A percentile compares a stretch with the other conserved stretches of the same genome.
These are phyloP conservation scores for Aspergillus proliferans DNA, from an alignment of 2,329 filamentous ascomycete genomes.

Conservation along the genomic window DNA sequence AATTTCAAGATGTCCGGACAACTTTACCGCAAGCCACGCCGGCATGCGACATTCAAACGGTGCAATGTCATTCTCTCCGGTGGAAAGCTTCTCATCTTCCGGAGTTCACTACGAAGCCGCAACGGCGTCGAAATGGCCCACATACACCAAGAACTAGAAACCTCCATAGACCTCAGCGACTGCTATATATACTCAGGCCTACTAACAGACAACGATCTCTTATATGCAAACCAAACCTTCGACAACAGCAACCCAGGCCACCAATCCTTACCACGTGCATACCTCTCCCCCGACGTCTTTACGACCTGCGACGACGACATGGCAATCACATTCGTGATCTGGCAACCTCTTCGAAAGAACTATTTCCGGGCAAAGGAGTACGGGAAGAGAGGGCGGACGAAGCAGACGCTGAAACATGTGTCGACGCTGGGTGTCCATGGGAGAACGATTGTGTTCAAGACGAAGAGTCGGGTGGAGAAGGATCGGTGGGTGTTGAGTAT, in stretches of 20 bases:
- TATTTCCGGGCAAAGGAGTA: constrained; percentile 46
- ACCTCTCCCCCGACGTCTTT: constrained; percentile 53
- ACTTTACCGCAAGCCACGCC: constrained; percentile 58
- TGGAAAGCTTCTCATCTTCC: constrained; percentile 58
- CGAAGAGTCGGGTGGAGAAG: constrained; percentile 57
- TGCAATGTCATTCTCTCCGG: constrained; percentile 56
- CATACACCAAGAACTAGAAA: constrained; percentile 57
- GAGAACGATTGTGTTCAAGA: constrained; percentile 59
- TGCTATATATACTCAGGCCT: constrained; percentile 63
- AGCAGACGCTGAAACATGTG: constrained; percentile 51
- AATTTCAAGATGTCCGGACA: constrained; percentile 50
- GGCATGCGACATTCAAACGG: constrained; percentile 55
- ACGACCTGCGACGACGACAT: constrained; percentile 59
- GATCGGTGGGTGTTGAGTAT: constrained; percentile 64
- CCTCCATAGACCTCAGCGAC: constrained; percentile 53
- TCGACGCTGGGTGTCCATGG: constrained; percentile 56
- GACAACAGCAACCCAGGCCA: constrained; percentile 57
- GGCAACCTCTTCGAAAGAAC: constrained; percentile 54
- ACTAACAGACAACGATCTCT: constrained; percentile 55
- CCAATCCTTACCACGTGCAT: constrained; percentile 54
- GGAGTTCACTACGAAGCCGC: constrained; percentile 50
- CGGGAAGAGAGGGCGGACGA: constrained; percentile 34
- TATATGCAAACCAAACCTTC: constrained; percentile 60
- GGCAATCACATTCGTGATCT: constrained; percentile 63
- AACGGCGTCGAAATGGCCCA: constrained; percentile 53